Percentiles rank a stretch among this genome's conserved stretches.
Conservation (phyloP, 345 rosid species). For the Microthlaspi erraticum region DNA sequence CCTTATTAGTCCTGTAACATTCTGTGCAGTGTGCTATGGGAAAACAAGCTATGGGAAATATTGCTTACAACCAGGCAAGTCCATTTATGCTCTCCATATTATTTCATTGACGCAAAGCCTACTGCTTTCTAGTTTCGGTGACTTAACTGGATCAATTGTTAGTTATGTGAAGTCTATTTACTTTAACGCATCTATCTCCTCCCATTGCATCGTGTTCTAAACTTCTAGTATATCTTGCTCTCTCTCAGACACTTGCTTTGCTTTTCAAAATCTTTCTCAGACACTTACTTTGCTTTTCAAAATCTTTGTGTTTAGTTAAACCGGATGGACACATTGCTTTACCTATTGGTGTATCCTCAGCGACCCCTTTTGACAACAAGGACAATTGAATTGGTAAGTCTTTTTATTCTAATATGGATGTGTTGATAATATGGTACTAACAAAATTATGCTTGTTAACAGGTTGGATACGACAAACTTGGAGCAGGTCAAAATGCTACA, state of each 20-base stretch:
- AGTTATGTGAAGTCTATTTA: conserved; percentile 12
- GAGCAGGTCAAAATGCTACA: conserved; percentile 99
- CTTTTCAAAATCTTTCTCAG: not conserved
- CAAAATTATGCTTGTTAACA: conserved; percentile 45
- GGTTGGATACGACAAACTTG: conserved; percentile 96
- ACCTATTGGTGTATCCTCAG: conserved; percentile 92
- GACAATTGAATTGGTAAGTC: conserved; percentile 89
- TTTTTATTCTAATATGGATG: conserved; percentile 8
- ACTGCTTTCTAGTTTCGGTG: conserved; percentile 17
- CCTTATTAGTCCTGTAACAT: conserved; percentile 5
- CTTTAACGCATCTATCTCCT: conserved; percentile 12
- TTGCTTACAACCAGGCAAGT: conserved; percentile 92
- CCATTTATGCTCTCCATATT: conserved; percentile 13
- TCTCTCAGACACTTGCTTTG: conserved; percentile 5
- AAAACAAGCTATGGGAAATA: conserved; percentile 98
- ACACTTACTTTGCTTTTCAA: conserved; percentile 11
- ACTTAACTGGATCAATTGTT: conserved; percentile 12
- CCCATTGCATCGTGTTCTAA: not conserved
- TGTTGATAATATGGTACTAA: conserved; percentile 22
- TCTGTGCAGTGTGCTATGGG: conserved; percentile 93
- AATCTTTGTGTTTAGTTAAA: conserved; percentile 51
- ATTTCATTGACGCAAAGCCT: conserved; percentile 12
- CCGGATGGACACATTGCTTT: conserved; percentile 91
- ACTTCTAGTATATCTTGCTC: conserved; percentile 6
- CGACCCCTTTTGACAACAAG: conserved; percentile 90